Base-by-base conservation (phyloP, 768 basidiomycete genomes). In the Boletus bicolor region DNA sequence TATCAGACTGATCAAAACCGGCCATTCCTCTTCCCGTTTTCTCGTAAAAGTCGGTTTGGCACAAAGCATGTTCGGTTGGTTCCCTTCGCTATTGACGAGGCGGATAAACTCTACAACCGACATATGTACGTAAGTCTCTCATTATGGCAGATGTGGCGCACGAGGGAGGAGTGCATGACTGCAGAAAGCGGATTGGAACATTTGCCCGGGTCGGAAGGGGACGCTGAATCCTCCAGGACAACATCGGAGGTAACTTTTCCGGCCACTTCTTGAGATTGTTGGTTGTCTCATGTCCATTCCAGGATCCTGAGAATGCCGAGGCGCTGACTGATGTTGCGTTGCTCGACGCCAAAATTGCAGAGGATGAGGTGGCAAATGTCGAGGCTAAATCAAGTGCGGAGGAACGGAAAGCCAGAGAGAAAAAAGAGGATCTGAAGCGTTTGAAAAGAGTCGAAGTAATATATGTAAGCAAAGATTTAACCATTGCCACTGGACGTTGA, bases 21-120 rank as follows among this genome's bases (percentile, higher is more conserved):
- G 12, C 96, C 97, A 1, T 99, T 98, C 70, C 75, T 98, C 57
- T 95, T 99, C 70, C 97, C 97, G 0, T 99, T 97, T 69, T 91
- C 93, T 7, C 82, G 85, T n/a, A 73, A 58, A 39, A 78, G 72
- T 47, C 77, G 72, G 52, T 77, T 77, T 51, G 76, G 82, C 30
- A 55, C 68, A 44, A 79, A 81, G 48, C 80, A 85, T 55, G 78
- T 77, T 24, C 81, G 82, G 41, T 76, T 91, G n/a, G 91, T 98
- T 4, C 97, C 97, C 2, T 94, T 88, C 69, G 93, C 94, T 5
- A 93, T 99, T 56, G 93, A 93, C 44, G 97, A 99, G 70, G 97
- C 97, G 1, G 93, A 96, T 70, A 84, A 82, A 50, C 79, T 99
- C 43, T 98, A 95, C 69, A 82, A 84, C 59, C 83, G 82, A 59